Evolutionary conservation across 2,329 filamentous ascomycete genomes (phyloP).

Genomic region (Neonectria sp.): DNA sequence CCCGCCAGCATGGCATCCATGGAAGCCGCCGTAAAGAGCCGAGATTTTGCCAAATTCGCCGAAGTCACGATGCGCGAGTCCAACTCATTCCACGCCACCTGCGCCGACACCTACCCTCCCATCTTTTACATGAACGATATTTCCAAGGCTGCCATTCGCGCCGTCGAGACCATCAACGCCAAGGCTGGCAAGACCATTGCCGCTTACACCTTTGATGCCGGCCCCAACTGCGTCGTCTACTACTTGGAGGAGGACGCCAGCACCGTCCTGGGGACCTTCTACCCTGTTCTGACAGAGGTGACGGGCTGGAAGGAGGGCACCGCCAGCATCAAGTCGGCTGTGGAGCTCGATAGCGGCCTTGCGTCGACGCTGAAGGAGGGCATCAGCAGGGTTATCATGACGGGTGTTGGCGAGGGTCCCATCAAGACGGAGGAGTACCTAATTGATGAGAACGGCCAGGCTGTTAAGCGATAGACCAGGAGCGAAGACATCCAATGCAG

Average conservation of each 20-base stretch:
- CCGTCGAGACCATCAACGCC: conserved; percentile 91
- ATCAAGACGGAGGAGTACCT: conserved; percentile 84
- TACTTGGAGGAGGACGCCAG: conserved; percentile 86
- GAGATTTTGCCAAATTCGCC: conserved; percentile 90
- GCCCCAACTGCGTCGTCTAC: conserved; percentile 97
- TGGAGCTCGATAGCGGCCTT: conserved; percentile 77
- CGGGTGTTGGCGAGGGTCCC: conserved; percentile 91
- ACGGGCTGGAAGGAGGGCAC: conserved; percentile 79
- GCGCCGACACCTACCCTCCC: conserved; percentile 94
- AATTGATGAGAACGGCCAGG: conserved; percentile 76
- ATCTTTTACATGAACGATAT: conserved; percentile 99
- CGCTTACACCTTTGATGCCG: conserved; percentile 97
- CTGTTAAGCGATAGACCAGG: conserved; percentile 51
- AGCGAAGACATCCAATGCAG: background rate
- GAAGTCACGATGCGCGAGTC: conserved; percentile 96
- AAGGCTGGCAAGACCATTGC: conserved; percentile 84
- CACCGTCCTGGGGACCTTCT: conserved; percentile 83
- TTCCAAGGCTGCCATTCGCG: conserved; percentile 86
- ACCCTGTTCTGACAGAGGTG: conserved; percentile 73
- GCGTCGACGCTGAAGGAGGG: conserved; percentile 80
- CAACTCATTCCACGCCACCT: conserved; percentile 97
- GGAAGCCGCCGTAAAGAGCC: conserved; percentile 82
- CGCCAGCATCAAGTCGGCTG: conserved; percentile 66
- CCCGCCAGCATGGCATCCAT: conserved; percentile 87
- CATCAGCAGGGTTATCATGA: conserved; percentile 91